phyloP scores from a whole-genome alignment of 2,329 filamentous ascomycete species.

The Fusarium concolor region DNA sequence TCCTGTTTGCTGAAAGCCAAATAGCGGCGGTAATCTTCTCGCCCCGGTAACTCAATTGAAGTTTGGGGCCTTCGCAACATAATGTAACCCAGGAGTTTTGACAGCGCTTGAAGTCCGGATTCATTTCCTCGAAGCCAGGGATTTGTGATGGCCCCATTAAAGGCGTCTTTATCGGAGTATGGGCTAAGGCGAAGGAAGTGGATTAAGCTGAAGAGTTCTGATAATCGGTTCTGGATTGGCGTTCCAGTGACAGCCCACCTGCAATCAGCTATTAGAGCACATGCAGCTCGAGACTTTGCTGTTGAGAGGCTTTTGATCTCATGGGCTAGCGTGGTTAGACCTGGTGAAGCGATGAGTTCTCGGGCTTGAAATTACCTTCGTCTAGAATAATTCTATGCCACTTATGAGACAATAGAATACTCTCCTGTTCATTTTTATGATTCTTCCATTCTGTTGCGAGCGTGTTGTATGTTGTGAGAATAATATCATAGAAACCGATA shows the following conservation, averaged over 20 bases:
- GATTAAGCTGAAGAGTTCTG: slow-evolving; percentile 55
- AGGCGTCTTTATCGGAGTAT: slow-evolving; percentile 41
- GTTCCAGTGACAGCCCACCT: slow-evolving; percentile 62
- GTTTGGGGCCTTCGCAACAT: not conserved
- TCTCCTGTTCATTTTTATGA: not conserved
- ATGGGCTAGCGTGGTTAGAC: not conserved
- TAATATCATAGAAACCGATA: not conserved
- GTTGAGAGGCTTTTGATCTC: not conserved
- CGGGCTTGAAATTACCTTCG: not conserved
- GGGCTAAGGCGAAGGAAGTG: slow-evolving; percentile 58
- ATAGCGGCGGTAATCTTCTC: not conserved
- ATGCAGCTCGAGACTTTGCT: slow-evolving; percentile 21
- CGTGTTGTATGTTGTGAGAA: not conserved
- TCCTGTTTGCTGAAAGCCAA: not conserved
- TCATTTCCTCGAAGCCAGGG: not conserved
- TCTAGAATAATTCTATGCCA: not conserved
- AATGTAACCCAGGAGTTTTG: not conserved
- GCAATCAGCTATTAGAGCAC: slow-evolving; percentile 24
- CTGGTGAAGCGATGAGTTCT: no score
- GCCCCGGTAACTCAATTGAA: not conserved
- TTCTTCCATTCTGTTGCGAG: not conserved
- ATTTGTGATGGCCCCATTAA: not conserved
- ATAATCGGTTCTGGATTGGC: slow-evolving; percentile 59
- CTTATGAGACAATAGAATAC: not conserved
- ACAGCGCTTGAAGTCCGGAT: not conserved